A percentile compares a stretch with the other conserved stretches of the same genome.
Evolutionary conservation across 2,329 filamentous ascomycete species (phyloP).

Genomic region (Orbilia quercus): DNA sequence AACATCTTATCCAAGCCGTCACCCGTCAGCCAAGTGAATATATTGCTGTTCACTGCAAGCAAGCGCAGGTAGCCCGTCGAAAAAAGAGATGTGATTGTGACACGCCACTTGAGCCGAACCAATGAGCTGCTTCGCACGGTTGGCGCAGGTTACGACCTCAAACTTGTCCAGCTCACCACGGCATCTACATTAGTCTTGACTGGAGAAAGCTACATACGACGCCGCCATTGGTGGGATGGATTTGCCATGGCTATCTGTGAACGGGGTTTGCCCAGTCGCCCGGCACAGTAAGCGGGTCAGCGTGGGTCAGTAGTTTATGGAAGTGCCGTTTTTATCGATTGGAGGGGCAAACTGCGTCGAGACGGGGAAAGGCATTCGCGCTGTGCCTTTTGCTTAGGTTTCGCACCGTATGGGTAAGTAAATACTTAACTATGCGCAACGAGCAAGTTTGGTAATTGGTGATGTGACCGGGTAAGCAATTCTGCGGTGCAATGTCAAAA

Average conservation of each 20-base stretch:
- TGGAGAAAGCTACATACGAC: constrained; percentile 3
- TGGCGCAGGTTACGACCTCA: constrained; percentile 33
- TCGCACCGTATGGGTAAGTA: not conserved
- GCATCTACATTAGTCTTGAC: not conserved
- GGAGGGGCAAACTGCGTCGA: too few species aligned
- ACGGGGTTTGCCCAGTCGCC: not conserved
- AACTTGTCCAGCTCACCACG: constrained; percentile 40
- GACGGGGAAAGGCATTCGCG: too few species aligned
- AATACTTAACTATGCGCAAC: not conserved
- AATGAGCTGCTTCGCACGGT: constrained; percentile 25
- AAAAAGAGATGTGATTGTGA: not conserved
- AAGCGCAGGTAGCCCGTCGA: not conserved
- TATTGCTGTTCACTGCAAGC: not conserved
- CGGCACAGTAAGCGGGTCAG: too few species aligned
- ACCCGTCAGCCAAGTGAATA: constrained; percentile 1
- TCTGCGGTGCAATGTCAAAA: not conserved
- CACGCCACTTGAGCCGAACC: constrained; percentile 3
- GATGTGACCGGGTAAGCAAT: too few species aligned
- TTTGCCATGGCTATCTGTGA: not conserved
- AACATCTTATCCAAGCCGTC: not conserved
- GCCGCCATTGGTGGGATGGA: constrained; percentile 20
- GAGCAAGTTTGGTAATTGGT: too few species aligned
- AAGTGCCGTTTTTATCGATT: constrained; percentile 1
- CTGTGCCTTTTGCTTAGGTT: too few species aligned
- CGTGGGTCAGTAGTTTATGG: too few species aligned